Conservation (phyloP, 2,329 filamentous ascomycete species). For the Fusarium devonianum region DNA sequence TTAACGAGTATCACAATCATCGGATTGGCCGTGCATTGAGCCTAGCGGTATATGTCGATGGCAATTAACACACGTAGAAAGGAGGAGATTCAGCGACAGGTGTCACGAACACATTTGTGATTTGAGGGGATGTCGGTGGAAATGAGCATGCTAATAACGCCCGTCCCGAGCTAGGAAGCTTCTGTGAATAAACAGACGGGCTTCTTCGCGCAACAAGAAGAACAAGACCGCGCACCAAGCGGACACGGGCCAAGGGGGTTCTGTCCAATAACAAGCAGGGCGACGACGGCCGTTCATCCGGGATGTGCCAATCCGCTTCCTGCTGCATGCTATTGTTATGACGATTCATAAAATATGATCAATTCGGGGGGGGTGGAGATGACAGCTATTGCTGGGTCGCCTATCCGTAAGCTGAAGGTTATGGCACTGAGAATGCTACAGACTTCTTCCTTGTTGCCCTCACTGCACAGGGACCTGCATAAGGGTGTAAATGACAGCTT, state of each 20-base stretch:
- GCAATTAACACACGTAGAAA: too few species aligned
- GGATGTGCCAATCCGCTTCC: conserved; percentile 18
- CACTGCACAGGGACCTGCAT: conserved; percentile 29
- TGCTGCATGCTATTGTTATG: not conserved
- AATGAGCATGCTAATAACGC: conserved; percentile 35
- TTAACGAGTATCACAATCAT: not conserved
- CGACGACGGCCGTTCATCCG: conserved; percentile 14
- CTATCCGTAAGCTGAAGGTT: conserved; percentile 3
- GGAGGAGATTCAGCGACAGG: conserved; percentile 3
- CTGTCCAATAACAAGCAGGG: conserved; percentile 6
- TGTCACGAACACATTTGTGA: conserved; percentile 4
- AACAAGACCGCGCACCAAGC: not conserved
- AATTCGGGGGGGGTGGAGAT: not conserved
- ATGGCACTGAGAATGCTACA: conserved; percentile 7
- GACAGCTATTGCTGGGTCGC: conserved; percentile 8
- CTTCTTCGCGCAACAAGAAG: conserved; percentile 27
- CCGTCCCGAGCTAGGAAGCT: conserved; percentile 30
- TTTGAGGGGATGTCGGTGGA: conserved; percentile 42
- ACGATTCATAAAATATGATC: not conserved
- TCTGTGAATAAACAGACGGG: conserved; percentile 26
- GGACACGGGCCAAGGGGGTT: conserved; percentile 12
- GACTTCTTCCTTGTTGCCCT: conserved; percentile 24
- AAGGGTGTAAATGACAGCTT: conserved; percentile 13
- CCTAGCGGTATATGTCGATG: too few species aligned
- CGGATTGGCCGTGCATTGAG: not conserved